A percentile compares a stretch with the other conserved stretches of the same genome.
Conservation (phyloP, 2,329 filamentous ascomycete species). For the Neofusicoccum parvum region DNA sequence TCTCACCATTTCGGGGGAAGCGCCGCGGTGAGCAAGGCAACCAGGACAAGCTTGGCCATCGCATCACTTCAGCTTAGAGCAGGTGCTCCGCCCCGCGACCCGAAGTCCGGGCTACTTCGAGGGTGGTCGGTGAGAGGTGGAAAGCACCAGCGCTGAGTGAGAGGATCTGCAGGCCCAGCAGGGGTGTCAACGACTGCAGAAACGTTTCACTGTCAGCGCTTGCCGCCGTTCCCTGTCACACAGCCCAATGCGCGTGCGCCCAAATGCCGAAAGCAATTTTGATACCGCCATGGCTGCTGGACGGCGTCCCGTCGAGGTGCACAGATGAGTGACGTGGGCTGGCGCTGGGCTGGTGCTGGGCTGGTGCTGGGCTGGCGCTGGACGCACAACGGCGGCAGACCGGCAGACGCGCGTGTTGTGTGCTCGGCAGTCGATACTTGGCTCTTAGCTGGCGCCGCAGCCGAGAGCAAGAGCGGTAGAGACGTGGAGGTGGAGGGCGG, state of each 20-base stretch:
- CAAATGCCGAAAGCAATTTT: background rate
- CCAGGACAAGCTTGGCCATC: background rate
- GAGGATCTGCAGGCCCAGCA: conserved; percentile 3
- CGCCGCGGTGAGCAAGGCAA: background rate
- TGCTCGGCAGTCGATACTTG: background rate
- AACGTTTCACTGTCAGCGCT: conserved; percentile 8
- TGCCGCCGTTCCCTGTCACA: background rate
- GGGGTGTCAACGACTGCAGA: background rate
- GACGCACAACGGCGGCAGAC: background rate
- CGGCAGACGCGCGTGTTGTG: background rate
- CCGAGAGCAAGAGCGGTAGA: background rate
- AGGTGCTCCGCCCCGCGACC: conserved; percentile 9
- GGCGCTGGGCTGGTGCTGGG: too few species aligned
- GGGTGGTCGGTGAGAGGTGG: background rate
- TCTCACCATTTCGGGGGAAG: conserved; percentile 6
- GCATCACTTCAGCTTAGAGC: conserved; percentile 18
- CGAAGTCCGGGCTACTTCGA: conserved; percentile 3
- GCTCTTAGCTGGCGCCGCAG: background rate
- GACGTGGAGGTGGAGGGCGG: background rate
- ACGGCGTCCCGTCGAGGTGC: background rate
- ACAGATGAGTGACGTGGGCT: too few species aligned
- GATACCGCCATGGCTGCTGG: background rate
- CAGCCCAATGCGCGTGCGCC: background rate
- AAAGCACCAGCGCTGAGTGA: conserved; percentile 4
- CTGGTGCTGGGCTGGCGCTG: too few species aligned